phyloP scores from a whole-genome alignment of 108 stramenopile species.

The Fragilaria radians region DNA sequence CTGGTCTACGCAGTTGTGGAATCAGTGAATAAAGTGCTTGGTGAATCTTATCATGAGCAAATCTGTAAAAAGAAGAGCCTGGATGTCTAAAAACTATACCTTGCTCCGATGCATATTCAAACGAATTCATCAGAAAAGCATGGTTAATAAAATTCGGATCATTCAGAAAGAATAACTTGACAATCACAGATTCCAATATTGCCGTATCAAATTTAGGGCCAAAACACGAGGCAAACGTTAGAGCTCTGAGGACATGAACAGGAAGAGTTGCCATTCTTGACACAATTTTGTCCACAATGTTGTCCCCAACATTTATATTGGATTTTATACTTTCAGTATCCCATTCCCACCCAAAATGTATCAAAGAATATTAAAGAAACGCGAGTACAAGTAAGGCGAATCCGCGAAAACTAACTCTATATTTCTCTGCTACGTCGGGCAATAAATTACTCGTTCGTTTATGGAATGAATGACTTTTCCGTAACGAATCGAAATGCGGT shows the following conservation, averaged over 20 bases:
- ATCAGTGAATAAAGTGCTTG: slow-evolving; percentile 26
- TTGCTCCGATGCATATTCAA: not conserved
- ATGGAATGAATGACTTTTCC: too few relatives aligned
- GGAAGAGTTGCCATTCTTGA: not conserved
- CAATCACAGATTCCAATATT: not conserved
- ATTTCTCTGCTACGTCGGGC: too few relatives aligned
- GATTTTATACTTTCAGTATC: not conserved
- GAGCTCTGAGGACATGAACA: not conserved
- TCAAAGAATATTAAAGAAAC: slow-evolving; percentile 6
- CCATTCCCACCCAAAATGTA: slow-evolving; percentile 4
- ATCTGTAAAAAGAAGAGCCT: slow-evolving; percentile 9
- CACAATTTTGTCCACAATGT: not conserved
- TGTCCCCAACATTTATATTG: not conserved
- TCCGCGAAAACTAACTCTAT: too few relatives aligned
- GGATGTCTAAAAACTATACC: not conserved
- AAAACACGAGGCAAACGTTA: not conserved
- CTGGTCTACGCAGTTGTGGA: not conserved
- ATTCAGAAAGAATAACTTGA: slow-evolving; percentile 15
- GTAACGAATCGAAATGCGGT: too few relatives aligned
- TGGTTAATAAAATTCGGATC: not conserved
- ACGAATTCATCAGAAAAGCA: not conserved
- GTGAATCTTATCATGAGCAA: slow-evolving; percentile 38
- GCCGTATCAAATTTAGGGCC: slow-evolving; percentile 4
- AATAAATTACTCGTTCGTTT: too few relatives aligned
- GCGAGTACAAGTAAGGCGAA: too few relatives aligned